Base-by-base conservation (phyloP, 2,329 filamentous ascomycete species). In the Dothistroma septosporum region DNA sequence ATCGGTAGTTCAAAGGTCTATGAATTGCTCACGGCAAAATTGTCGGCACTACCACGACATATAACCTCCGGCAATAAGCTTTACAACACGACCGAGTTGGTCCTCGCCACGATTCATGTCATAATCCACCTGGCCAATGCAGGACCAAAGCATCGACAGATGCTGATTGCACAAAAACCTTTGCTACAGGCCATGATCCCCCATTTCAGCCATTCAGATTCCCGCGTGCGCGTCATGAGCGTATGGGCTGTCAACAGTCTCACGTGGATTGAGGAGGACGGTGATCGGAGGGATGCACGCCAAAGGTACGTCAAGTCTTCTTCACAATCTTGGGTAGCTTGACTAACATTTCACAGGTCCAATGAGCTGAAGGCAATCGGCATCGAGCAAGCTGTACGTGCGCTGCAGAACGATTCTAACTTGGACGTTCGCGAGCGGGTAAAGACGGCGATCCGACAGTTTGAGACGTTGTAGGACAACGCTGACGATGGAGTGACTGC, bases 101-200 rank as follows among this genome's bases (percentile, higher is more conserved):
- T 97, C 55, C 83, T 85, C 68, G 84, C 90, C 2, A 88, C 93
- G 11, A 85, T 91, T 31, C 94, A 87, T 72, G 87, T 97, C 59
- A 81, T 97, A 53, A 88, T 94, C 14, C 92, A 97, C 76, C 86
- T 97, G 68, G 91, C 92, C 19, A 93, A 92, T 10, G 91, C 91
- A 65, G 80, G 87, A 12, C 86, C 91, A 2, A 83, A 85, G 32
- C 91, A 97, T 75, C 86, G 91, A 58, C 87, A 92, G 70, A 77
- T 91, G 16, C 81, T 96, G 11, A 85, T 95, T 56, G 82, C 86
- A 2, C 92, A 97, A 74, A 88, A 85, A 1, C 84, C 88, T 12
- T 79, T 97, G 4, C 81, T 97, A 61, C 86, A 84, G 68, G 83
- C 88, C 53, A 80, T 96, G 52, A 83, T 88, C 9, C 84, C 85